Conservation (phyloP, 192 early-diverging fungal genomes). For the Umbelopsis sp. region DNA sequence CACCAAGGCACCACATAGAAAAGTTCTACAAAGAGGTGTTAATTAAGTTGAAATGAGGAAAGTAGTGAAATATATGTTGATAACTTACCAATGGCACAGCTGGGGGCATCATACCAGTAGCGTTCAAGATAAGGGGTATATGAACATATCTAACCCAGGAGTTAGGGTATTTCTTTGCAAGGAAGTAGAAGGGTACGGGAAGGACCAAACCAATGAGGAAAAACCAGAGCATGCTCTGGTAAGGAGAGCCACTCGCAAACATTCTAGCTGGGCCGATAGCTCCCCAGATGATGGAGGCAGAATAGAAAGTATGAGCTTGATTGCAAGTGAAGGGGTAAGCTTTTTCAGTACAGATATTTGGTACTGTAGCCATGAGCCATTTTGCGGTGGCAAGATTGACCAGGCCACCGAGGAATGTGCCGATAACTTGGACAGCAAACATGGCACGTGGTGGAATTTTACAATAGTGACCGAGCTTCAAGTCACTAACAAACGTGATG, state of each 20-base stretch:
- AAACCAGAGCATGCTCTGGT: conserved; percentile 43
- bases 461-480: conserved; percentile 83
- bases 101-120: conserved; percentile 58
- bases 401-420: conserved; percentile 60
- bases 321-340: conserved; percentile 54
- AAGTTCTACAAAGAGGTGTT: conserved; percentile 25
- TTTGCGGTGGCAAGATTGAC: conserved; percentile 52
- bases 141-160: conserved; percentile 54
- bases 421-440: conserved; percentile 62
- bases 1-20: conserved; percentile 46
- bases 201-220: conserved; percentile 59
- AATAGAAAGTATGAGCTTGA: conserved; percentile 62
- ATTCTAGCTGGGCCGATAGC: conserved; percentile 72
- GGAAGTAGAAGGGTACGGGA: conserved; percentile 59
- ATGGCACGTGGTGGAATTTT: conserved; percentile 70
- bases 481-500: conserved; percentile 66
- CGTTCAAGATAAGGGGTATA: conserved; percentile 57
- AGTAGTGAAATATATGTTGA: not conserved
- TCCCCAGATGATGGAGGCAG: conserved; percentile 77
- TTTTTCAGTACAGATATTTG: conserved; percentile 40
- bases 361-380: conserved; percentile 48
- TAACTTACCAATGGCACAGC: conserved; percentile 40
- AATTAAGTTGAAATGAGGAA: no score
- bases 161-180: conserved; percentile 57
- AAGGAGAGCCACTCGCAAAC: conserved; percentile 51